Conservation (phyloP, 129 eudicot species). For the Chrysanthemum seticuspe region DNA sequence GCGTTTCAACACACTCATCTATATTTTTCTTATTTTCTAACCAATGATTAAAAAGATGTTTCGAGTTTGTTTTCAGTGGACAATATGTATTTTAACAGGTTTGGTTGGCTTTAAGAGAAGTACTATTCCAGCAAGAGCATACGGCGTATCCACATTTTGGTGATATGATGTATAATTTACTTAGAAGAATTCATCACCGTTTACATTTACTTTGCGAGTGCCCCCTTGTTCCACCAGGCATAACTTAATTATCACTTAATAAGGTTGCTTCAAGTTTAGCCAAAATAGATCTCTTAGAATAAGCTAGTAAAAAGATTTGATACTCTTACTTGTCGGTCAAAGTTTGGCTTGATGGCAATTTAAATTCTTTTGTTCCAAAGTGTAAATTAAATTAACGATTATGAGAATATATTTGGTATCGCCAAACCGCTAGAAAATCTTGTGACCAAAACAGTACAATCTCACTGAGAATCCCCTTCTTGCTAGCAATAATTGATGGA, state of each 20-base stretch:
- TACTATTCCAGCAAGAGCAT: too few relatives aligned
- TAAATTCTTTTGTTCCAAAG: slow-evolving; percentile 4
- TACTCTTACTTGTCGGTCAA: slow-evolving; percentile 9
- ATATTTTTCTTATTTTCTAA: too few relatives aligned
- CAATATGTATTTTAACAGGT: too few relatives aligned
- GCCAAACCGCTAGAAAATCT: neutral
- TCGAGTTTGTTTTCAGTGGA: too few relatives aligned
- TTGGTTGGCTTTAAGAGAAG: too few relatives aligned
- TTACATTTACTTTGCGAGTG: neutral
- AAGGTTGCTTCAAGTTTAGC: slow-evolving; percentile 1
- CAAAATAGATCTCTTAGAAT: slow-evolving; percentile 14
- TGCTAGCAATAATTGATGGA: neutral
- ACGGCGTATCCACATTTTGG: too few relatives aligned
- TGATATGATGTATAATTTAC: too few relatives aligned
- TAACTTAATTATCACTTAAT: neutral
- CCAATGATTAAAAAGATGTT: too few relatives aligned
- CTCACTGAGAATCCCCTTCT: neutral
- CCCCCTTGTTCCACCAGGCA: neutral
- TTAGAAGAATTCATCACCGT: too few relatives aligned
- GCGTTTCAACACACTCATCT: too few relatives aligned
- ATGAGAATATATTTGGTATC: slow-evolving; percentile 7
- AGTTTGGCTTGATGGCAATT: slow-evolving; percentile 7
- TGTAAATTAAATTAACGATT: neutral
- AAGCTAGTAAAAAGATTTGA: slow-evolving; percentile 4
- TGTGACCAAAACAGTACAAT: neutral